Base-by-base conservation (phyloP, 2,329 filamentous ascomycete species). In the Onygena corvina region DNA sequence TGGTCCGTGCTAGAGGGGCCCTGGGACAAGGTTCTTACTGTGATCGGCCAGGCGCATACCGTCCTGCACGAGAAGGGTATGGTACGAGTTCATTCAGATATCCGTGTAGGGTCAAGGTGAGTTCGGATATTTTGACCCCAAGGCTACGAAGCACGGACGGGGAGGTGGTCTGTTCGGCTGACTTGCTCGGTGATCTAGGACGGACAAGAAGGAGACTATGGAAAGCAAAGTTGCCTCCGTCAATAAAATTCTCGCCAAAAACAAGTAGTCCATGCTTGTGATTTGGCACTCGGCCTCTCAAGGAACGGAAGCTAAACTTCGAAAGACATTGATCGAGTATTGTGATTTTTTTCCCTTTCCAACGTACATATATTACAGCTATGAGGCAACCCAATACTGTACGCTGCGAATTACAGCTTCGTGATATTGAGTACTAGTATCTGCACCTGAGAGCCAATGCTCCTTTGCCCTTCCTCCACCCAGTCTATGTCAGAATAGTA, bases 11-110 rank as follows among this genome's bases (percentile, higher is more conserved):
- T 58, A 94, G 90, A 96, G 71, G 92, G 90, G 2, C 76, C 80
- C 34, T 96, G 92, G 90, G 85, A 93, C 56, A 79, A 84, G 27
- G 88, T 94, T 51, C 88, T 94, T 76, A 74, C 71, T 50, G 75
- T 89, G 23, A 84, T 94, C 57, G 88, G 88, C n/a, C 85, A 90
- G 69, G 86, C 85, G 2, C 88, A 94, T 68, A 76, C 76, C 0
- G 71, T 86, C 42, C 77, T 94, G 18, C 88, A 94, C 62, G 69
- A 79, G 52, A 76, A 79, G 52, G 87, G 87, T n/a, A 77, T 87
- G 29, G 74, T 84, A 52, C 74, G 92, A 49, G 84, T 96, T 34
- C 90, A 96, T 72, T 85, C 81, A 23, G 88, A 90, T 62, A 89
- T 96, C 70, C 75, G 90, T 9, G 81, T 88, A 36, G 90, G 90